Conservation (phyloP, 169 alveolate species). For the Plasmodium inui region DNA sequence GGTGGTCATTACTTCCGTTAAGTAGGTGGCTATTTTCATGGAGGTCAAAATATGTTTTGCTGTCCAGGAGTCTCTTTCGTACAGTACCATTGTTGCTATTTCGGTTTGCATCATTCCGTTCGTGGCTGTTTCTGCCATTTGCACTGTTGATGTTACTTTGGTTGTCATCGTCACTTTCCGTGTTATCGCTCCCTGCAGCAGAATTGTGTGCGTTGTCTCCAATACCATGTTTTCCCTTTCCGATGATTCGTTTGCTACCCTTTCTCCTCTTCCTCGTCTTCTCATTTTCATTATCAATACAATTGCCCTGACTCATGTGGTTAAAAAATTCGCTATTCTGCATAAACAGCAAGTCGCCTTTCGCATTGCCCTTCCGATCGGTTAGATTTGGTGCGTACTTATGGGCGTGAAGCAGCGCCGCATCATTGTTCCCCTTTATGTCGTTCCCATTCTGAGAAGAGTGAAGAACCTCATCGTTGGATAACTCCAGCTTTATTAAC, state of each 20-base stretch:
- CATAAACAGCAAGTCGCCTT: background rate
- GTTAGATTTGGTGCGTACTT: background rate
- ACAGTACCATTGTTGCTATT: background rate
- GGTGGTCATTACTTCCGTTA: background rate
- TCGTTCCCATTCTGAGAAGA: background rate
- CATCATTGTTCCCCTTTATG: background rate
- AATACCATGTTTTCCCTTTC: background rate
- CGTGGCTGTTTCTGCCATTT: background rate
- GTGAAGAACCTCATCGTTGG: background rate
- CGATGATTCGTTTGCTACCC: background rate
- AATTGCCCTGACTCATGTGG: background rate
- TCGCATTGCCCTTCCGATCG: background rate
- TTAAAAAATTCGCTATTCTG: background rate
- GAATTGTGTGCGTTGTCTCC: background rate
- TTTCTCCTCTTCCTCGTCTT: background rate
- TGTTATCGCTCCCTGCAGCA: background rate
- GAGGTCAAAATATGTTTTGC: background rate
- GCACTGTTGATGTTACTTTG: conserved; percentile 5
- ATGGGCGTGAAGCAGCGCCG: background rate
- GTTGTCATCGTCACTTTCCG: background rate
- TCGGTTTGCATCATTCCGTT: background rate
- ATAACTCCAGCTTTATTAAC: background rate
- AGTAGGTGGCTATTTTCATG: background rate
- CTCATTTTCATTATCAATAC: conserved; percentile 21
- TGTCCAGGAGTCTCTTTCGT: background rate